phyloP scores from a whole-genome alignment of 2,329 filamentous ascomycete genomes.

The Colletotrichum sp. region DNA sequence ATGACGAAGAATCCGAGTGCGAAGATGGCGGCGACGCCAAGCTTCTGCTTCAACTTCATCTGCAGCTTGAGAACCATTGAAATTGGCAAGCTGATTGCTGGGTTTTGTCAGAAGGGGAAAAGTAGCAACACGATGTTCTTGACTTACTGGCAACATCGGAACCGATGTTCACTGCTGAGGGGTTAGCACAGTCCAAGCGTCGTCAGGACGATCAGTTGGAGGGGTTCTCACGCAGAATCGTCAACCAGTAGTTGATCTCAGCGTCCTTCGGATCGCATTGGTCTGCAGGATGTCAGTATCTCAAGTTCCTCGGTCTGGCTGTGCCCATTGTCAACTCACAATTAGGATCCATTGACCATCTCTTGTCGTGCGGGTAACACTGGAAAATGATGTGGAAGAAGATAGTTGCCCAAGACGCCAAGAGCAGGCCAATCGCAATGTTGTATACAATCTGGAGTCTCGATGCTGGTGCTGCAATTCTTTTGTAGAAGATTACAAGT shows the following conservation, averaged over 20 bases:
- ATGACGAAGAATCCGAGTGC: conserved; percentile 35
- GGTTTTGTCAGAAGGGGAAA: not conserved
- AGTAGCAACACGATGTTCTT: not conserved
- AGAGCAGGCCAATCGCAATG: conserved; percentile 33
- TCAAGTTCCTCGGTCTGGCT: not conserved
- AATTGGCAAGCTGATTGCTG: conserved; percentile 36
- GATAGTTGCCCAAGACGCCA: conserved; percentile 33
- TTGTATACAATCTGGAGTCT: conserved; percentile 41
- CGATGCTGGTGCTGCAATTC: conserved; percentile 38
- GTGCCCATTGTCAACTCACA: conserved; percentile 19
- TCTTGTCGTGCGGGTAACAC: conserved; percentile 37
- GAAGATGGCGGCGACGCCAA: conserved; percentile 35
- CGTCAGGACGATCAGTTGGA: not conserved
- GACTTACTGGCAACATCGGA: not conserved
- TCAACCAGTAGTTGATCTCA: conserved; percentile 23
- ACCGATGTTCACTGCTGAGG: not conserved
- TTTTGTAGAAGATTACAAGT: conserved; percentile 45
- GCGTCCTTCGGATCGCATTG: conserved; percentile 14
- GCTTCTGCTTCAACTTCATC: conserved; percentile 36
- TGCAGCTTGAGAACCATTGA: conserved; percentile 38
- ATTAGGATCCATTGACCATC: conserved; percentile 31
- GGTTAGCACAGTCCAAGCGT: not conserved
- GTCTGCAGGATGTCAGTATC: not conserved
- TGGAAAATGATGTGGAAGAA: conserved; percentile 45
- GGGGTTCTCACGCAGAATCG: conserved; percentile 11